Conservation (phyloP, 1,284 basidiomycete genomes). For the Trametes polyzona region DNA sequence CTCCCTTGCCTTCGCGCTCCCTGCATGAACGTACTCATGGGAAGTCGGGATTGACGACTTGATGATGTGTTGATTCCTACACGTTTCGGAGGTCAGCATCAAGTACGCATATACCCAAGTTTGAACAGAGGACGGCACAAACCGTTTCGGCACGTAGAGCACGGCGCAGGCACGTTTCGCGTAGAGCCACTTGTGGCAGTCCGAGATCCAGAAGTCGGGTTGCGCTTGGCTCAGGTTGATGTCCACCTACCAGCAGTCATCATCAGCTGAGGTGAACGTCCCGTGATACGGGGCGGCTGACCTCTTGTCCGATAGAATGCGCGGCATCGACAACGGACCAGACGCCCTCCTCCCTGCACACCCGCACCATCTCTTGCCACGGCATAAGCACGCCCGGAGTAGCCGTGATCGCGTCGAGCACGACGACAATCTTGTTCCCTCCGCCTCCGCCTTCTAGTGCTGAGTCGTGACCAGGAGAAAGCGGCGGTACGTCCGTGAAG, state of each 20-base stretch:
- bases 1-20: slow-evolving; percentile 27
- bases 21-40: slow-evolving; percentile 53
- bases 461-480: slow-evolving; percentile 25
- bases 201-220: slow-evolving; percentile 85
- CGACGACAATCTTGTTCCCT: slow-evolving; percentile 61
- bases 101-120: background rate
- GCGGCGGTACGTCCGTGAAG: slow-evolving; percentile 31
- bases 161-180: slow-evolving; percentile 74
- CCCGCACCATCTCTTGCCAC: slow-evolving; percentile 76
- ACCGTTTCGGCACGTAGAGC: slow-evolving; percentile 81
- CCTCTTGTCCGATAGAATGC: slow-evolving; percentile 71
- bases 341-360: slow-evolving; percentile 70
- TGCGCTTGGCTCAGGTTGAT: slow-evolving; percentile 61
- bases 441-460: slow-evolving; percentile 1
- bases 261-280: background rate
- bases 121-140: background rate
- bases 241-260: slow-evolving; percentile 34
- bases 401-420: slow-evolving; percentile 80
- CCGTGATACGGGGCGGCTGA: background rate
- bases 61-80: slow-evolving; percentile 79
- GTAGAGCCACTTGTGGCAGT: slow-evolving; percentile 86
- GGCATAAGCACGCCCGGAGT: slow-evolving; percentile 77
- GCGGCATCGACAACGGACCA: slow-evolving; percentile 85
- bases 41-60: slow-evolving; percentile 79
- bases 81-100: background rate